A percentile compares a stretch with the other conserved stretches of the same genome.
These are phyloP conservation scores for Schizophyllum amplum DNA, from an alignment of 1,284 basidiomycete genomes.

Conservation along the genomic window DNA sequence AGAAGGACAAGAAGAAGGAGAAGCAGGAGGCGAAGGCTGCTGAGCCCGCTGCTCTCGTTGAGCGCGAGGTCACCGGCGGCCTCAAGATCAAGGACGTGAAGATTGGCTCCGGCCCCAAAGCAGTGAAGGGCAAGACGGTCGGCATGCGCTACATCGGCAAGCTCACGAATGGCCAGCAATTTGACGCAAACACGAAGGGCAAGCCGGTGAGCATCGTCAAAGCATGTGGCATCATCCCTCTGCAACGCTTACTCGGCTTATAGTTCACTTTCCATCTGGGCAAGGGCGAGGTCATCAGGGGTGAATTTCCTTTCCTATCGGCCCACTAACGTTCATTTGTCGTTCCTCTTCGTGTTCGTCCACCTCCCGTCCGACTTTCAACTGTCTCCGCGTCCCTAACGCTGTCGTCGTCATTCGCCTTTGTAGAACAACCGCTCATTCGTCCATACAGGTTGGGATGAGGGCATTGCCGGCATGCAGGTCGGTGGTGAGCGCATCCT, in stretches of 20 bases:
- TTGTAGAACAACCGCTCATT: no score
- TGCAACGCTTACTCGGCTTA: not conserved
- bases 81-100: constrained; percentile 76
- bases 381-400: no score
- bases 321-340: not conserved
- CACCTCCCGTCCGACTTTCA: no score
- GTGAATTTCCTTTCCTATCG: constrained; percentile 24
- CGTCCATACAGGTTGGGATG: constrained; percentile 69
- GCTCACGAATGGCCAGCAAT: constrained; percentile 77
- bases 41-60: constrained; percentile 15
- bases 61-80: constrained; percentile 48
- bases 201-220: constrained; percentile 53
- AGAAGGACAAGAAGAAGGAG: constrained; percentile 35
- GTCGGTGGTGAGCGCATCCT: constrained; percentile 85
- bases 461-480: constrained; percentile 88
- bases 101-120: constrained; percentile 72
- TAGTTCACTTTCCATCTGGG: constrained; percentile 86
- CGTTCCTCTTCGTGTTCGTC: not conserved
- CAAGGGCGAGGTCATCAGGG: constrained; percentile 87
- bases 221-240: not conserved
- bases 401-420: no score
- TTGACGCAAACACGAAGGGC: constrained; percentile 87
- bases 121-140: constrained; percentile 81
- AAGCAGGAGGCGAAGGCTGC: constrained; percentile 47
- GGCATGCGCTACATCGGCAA: constrained; percentile 90